Evolutionary conservation across 2,329 filamentous ascomycete genomes (phyloP), one percentile per base, ranked within the genome.

Genomic region (Fusarium brevicatenulatum): DNA sequence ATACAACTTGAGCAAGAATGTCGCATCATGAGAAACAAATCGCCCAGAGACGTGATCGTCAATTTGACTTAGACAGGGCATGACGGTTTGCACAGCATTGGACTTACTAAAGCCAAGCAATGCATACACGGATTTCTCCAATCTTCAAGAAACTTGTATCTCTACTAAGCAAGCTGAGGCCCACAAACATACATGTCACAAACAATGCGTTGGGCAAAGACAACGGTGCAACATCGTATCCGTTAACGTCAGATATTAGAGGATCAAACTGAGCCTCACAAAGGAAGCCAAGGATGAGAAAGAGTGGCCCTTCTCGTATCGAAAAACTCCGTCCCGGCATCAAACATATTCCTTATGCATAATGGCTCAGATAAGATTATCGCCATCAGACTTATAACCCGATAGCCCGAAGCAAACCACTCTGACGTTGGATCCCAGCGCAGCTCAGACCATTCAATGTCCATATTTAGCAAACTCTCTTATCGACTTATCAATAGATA

Each of bases 261-360:
- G 44, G 57, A 55, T 54, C 3, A 57, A 55, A 16, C 18, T 52
- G 50, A 58, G 49, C 53, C 60, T 37, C 64, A 37, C 19, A n/a
- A 34, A 44, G 25, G 15, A 37, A 40, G 25, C 21, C 59, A 58
- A 56, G 55, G 34, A 46, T 47, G 21, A 21, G 28, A 67, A 55
- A 37, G 19, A 67, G 56, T 67, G 66, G 61, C 42, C 40, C 66
- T 52, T 16, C 54, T 72, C 70, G 70, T 67, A 70, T 73, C 58
- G 13, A 60, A 46, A 44, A 44, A 39, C 55, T 63, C 56, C 49
- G 32, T 28, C 54, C 54, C 25, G 25, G 23, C 46, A 36, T 43
- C 21, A 40, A 53, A n/a, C 19, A 66, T 68, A 36, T 21, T 56
- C 25, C 32, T 60, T 55, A 63, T 55, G 55, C 32, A 68, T 52